These are phyloP conservation scores for Pseudodiploospora longispora DNA, from an alignment of 2,329 filamentous ascomycete species.

Conservation along the genomic window DNA sequence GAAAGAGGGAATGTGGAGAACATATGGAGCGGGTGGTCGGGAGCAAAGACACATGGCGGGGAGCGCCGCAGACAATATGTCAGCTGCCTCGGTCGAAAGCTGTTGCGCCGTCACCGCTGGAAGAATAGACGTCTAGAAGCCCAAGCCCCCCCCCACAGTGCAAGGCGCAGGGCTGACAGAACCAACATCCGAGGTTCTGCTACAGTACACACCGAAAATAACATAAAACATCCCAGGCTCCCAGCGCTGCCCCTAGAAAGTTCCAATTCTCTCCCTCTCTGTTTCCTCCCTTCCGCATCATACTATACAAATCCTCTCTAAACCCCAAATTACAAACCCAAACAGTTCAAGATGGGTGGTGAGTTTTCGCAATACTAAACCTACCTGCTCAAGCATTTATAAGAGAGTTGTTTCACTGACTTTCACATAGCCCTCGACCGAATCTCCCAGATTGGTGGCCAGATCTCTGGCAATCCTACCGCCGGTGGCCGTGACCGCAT, in stretches of 20 bases:
- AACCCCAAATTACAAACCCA: neutral
- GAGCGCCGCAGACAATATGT: neutral
- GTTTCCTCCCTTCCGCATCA: neutral
- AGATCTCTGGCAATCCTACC: slow-evolving; percentile 53
- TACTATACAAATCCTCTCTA: no score
- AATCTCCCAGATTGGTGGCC: slow-evolving; percentile 53
- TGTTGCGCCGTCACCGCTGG: slow-evolving; percentile 1
- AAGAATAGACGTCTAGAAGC: no score
- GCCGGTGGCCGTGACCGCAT: slow-evolving; percentile 46
- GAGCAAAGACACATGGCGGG: no score
- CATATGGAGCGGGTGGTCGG: no score
- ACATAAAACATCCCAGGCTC: slow-evolving; percentile 5
- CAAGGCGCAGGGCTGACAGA: neutral
- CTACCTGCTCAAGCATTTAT: neutral
- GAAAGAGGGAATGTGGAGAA: no score
- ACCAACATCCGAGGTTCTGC: slow-evolving; percentile 18
- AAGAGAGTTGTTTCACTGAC: neutral
- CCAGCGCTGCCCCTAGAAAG: slow-evolving; percentile 1
- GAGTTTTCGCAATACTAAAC: no score
- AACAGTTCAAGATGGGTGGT: slow-evolving; percentile 28
- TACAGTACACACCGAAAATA: neutral
- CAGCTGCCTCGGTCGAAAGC: slow-evolving; percentile 25
- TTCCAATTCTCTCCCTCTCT: neutral
- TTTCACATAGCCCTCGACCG: slow-evolving; percentile 43
- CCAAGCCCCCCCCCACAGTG: no score